Evolutionary conservation across 345 rosid species (phyloP), one percentile per base, ranked within the genome.

Genomic region (Populus tremula): DNA sequence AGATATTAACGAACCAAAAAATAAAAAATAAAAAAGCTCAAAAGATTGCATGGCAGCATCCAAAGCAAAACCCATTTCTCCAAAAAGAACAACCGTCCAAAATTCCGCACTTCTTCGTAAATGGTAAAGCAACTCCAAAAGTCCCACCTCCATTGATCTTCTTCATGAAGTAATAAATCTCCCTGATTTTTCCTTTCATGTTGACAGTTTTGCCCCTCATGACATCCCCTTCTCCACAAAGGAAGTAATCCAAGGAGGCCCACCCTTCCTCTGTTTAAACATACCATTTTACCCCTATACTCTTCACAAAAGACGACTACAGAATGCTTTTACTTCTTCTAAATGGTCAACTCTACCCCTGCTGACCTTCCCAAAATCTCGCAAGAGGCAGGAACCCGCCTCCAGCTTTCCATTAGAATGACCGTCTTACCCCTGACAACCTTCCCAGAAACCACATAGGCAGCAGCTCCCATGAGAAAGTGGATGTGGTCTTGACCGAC

Each of bases 361-460:
- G 6, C 21, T 9, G 0, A 0, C 23, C 27, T 33, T 10, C 7
- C 25, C 36, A 13, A 61, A 54, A 54, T 23, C 21, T 54, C 61
- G 6, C 36, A 17, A 38, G 72, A 73, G 59, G 6, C 36, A 3
- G 25, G 72, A 73, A 67, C 72, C 10, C 11, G 20, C 23, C 17
- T 1, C 13, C n/a, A 0, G 11, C 2, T 20, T 13, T 13, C 73
- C 31, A 0, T 0, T 0, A 0, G 23, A 74, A 72, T 70, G 84
- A 83, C 89, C 61, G 8, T 54, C 29, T 23, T 80, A 77, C 33
- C 88, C 87, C 77, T 62, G 25, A 16, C 56, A 41, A 76, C 72
- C 76, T 89, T 87, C 92, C 83, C 3, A 61, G 93, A 80, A 80
- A 64, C 78, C 63, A 63, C 69, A 23, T 10, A n/a, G 63, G 63